Conservation (phyloP, 306 rosid species). For the Ammopiptanthus mongolicus region DNA sequence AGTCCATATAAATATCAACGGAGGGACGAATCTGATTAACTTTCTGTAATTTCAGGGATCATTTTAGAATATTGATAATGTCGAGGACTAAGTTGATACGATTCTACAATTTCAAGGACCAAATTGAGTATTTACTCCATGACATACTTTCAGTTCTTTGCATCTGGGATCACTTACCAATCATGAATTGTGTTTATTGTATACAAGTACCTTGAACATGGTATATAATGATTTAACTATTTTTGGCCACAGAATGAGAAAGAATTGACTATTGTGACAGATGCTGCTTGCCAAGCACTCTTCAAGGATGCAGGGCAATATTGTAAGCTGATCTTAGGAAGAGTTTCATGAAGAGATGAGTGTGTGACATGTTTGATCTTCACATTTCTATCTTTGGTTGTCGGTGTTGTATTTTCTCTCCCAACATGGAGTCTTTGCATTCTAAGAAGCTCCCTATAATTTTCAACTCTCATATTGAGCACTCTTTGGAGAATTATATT, state of each 20-base stretch:
- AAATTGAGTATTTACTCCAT: not conserved
- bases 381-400: slow-evolving; percentile 45
- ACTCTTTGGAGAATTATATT: slow-evolving; percentile 35
- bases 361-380: slow-evolving; percentile 50
- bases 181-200: not conserved
- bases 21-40: too few species aligned
- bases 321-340: slow-evolving; percentile 48
- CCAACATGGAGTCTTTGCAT: slow-evolving; percentile 51
- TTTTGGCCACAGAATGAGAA: slow-evolving; percentile 64
- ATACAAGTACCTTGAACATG: not conserved
- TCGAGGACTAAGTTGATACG: too few species aligned
- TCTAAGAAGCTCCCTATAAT: slow-evolving; percentile 48
- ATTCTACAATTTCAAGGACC: too few species aligned
- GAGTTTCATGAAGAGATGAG: slow-evolving; percentile 58
- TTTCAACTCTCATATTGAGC: slow-evolving; percentile 42
- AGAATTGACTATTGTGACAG: slow-evolving; percentile 49
- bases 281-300: slow-evolving; percentile 35
- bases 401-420: slow-evolving; percentile 66
- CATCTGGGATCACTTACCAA: not conserved
- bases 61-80: too few species aligned
- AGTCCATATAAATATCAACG: too few species aligned
- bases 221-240: slow-evolving; percentile 12
- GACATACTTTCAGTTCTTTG: not conserved
- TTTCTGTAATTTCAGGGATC: too few species aligned
- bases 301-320: slow-evolving; percentile 77